Conservation (phyloP, 208 protist species). For the Trichomonas vaginalis region DNA sequence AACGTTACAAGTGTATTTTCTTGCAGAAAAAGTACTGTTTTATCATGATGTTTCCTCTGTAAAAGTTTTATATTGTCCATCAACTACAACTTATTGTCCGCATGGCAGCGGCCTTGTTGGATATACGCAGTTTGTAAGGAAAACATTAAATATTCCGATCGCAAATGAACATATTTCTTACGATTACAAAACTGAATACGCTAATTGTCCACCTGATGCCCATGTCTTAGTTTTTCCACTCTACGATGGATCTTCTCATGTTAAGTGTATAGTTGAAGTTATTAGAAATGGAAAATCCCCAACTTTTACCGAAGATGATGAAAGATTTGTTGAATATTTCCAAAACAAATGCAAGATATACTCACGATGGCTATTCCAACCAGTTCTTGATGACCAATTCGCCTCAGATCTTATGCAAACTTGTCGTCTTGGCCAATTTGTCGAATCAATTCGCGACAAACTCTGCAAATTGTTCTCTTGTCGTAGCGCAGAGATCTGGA, state of each 20-base stretch:
- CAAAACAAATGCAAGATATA: not conserved
- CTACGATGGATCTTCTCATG: not conserved
- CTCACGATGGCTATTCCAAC: not conserved
- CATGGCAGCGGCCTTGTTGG: not conserved
- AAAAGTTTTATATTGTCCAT: slow-evolving; percentile 6
- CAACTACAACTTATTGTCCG: not conserved
- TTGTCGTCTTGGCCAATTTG: not conserved
- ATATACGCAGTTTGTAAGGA: not conserved
- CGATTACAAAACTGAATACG: not conserved
- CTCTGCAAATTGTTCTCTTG: not conserved
- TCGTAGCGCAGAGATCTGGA: not conserved
- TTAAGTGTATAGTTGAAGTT: not conserved
- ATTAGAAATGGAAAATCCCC: not conserved
- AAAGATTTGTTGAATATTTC: slow-evolving; percentile 18
- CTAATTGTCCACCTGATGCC: not conserved
- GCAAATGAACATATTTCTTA: not conserved
- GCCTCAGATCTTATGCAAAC: not conserved
- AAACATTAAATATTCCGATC: not conserved
- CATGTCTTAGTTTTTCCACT: not conserved
- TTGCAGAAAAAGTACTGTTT: slow-evolving; percentile 1
- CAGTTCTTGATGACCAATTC: not conserved
- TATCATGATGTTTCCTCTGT: slow-evolving; percentile 11
- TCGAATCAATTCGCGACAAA: not conserved
- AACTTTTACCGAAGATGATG: not conserved
- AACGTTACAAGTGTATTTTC: not conserved